These are phyloP conservation scores for Volvariella surrecta DNA, from an alignment of 1,284 basidiomycete genomes.

Conservation along the genomic window DNA sequence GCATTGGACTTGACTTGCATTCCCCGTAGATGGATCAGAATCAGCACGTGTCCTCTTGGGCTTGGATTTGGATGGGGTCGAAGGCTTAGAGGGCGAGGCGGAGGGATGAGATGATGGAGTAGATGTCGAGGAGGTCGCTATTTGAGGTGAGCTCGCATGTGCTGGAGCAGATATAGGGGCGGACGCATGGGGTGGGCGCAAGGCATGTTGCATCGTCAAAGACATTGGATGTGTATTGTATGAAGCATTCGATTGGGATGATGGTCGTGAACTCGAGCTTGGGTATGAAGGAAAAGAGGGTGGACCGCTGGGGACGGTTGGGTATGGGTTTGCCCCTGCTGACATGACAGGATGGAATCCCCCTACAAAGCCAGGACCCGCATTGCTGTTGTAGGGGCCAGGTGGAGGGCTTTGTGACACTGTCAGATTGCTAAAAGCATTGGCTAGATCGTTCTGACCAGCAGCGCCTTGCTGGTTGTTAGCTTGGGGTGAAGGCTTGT, in stretches of 20 bases:
- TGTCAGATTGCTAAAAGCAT: constrained; percentile 28
- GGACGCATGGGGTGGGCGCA: constrained; percentile 17
- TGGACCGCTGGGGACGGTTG: constrained; percentile 6
- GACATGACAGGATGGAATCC: constrained; percentile 25
- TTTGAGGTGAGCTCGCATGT: constrained; percentile 9
- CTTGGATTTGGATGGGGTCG: constrained; percentile 11
- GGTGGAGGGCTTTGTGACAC: constrained; percentile 8
- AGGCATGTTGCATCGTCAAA: constrained; percentile 54
- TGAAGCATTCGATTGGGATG: constrained; percentile 14
- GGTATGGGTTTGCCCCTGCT: constrained; percentile 7
- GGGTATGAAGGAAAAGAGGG: constrained; percentile 12
- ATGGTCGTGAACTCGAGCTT: background rate
- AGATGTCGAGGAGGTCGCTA: constrained; percentile 9
- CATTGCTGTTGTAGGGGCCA: constrained; percentile 8
- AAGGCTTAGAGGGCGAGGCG: constrained; percentile 8
- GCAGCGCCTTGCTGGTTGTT: too few relatives aligned
- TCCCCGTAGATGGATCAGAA: constrained; percentile 8
- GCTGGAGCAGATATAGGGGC: constrained; percentile 6
- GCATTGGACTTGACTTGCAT: constrained; percentile 37
- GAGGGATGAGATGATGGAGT: constrained; percentile 4
- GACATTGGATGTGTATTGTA: constrained; percentile 31
- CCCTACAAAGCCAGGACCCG: constrained; percentile 25
- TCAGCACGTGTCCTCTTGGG: constrained; percentile 8
- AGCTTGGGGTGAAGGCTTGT: too few relatives aligned
- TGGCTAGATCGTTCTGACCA: constrained; percentile 22